These are phyloP conservation scores for Exophiala oligosperma DNA, from an alignment of 2,329 filamentous ascomycete genomes.

Conservation along the genomic window DNA sequence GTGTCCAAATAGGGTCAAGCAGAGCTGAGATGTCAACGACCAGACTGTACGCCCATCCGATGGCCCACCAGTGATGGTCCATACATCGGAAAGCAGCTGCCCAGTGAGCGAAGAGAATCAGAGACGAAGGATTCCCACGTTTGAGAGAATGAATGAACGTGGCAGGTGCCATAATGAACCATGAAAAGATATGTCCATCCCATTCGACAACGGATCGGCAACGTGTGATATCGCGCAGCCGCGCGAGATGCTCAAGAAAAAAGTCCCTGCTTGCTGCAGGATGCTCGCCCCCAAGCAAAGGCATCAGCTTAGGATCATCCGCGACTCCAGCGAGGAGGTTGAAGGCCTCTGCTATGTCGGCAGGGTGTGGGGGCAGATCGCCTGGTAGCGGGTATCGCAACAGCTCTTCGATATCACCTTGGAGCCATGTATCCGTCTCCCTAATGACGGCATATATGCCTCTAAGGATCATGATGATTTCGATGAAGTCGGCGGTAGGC, in stretches of 20 bases:
- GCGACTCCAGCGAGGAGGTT: conserved; percentile 15
- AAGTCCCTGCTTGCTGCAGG: conserved; percentile 8
- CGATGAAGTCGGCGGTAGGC: conserved; percentile 26
- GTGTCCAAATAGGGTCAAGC: conserved; percentile 25
- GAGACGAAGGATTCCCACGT: conserved; percentile 23
- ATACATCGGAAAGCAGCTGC: conserved; percentile 28
- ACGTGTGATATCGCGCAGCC: conserved; percentile 23
- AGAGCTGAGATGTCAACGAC: conserved; percentile 26
- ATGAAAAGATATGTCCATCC: conserved; percentile 30
- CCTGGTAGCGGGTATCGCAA: conserved; percentile 21
- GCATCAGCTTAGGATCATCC: conserved; percentile 14
- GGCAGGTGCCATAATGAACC: conserved; percentile 24
- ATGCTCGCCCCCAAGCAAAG: conserved; percentile 10
- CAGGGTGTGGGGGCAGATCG: conserved; percentile 25
- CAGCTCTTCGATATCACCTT: conserved; percentile 28
- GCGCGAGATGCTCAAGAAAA: conserved; percentile 20
- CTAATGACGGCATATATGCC: conserved; percentile 28
- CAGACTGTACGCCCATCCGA: conserved; percentile 29
- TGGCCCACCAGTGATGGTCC: conserved; percentile 31
- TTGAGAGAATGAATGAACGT: conserved; percentile 27
- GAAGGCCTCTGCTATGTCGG: conserved; percentile 25
- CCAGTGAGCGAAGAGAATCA: conserved; percentile 29
- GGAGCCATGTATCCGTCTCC: conserved; percentile 28
- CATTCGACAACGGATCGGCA: conserved; percentile 29
- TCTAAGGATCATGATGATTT: conserved; percentile 27